Percentiles rank a stretch among this genome's conserved stretches.
phyloP scores from a whole-genome alignment of 257 asterid species.

The Salvia rosmarinus region DNA sequence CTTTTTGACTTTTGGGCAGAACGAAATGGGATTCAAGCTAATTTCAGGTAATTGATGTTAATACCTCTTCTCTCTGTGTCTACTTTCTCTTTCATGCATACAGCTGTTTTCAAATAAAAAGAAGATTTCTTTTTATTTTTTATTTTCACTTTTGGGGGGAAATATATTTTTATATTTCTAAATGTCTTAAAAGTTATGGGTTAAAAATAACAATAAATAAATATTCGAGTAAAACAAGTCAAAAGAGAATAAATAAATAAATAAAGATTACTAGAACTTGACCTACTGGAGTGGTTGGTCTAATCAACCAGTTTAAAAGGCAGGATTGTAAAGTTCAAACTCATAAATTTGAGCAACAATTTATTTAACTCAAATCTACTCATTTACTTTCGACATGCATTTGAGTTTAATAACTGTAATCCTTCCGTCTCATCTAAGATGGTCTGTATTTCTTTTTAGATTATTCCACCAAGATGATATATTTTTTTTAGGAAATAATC shows the following conservation, averaged over 20 bases:
- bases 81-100: constrained; percentile 26
- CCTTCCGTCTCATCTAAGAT: no score
- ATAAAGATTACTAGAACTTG: background rate
- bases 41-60: constrained; percentile 51
- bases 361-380: background rate
- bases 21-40: constrained; percentile 45
- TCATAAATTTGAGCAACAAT: no score
- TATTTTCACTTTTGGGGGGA: background rate
- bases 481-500: no score
- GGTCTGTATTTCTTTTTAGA: no score
- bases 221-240: background rate
- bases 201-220: background rate
- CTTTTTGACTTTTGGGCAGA: constrained; percentile 38
- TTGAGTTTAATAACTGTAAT: background rate
- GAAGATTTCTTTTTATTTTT: background rate
- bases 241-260: background rate
- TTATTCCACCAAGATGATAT: no score
- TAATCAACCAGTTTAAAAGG: background rate
- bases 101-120: constrained; percentile 43
- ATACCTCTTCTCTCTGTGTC: constrained; percentile 16
- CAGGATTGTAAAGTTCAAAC: background rate
- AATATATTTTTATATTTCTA: background rate
- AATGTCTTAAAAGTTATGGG: background rate
- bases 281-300: constrained; percentile 1
- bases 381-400: background rate